Conservation (phyloP, 192 early-diverging fungal species). For the Coemansia sp. region DNA sequence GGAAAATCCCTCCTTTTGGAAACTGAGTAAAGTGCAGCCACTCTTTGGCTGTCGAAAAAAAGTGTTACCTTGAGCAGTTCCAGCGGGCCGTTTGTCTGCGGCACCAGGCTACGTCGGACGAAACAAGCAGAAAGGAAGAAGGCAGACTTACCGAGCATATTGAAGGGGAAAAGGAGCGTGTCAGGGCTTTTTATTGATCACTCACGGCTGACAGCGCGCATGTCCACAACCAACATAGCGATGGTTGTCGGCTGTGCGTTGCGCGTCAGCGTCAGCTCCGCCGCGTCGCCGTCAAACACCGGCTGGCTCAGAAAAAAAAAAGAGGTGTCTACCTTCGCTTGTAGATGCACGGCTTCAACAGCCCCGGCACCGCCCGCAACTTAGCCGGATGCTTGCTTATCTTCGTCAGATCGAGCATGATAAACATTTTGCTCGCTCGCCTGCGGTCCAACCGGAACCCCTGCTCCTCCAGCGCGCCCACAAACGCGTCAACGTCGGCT, state of each 20-base stretch:
- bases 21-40: too few species aligned
- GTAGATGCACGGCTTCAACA: conserved; percentile 62
- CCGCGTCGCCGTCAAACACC: conserved; percentile 84
- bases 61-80: too few species aligned
- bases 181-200: too few species aligned
- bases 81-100: too few species aligned
- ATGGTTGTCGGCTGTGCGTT: conserved; percentile 93
- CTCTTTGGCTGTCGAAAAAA: too few species aligned
- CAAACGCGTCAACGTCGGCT: conserved; percentile 71
- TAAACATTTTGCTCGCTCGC: conserved; percentile 95
- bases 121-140: too few species aligned
- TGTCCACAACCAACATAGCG: conserved; percentile 78
- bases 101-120: too few species aligned
- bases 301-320: conserved; percentile 56
- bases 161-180: too few species aligned
- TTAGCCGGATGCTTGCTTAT: conserved; percentile 25
- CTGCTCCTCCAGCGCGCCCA: conserved; percentile 60
- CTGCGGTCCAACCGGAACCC: conserved; percentile 76
- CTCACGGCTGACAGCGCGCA: too few species aligned
- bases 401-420: conserved; percentile 80
- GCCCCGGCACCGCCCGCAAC: neutral
- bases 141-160: too few species aligned
- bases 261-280: conserved; percentile 56
- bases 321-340: conserved; percentile 43
- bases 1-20: neutral